Conservation (phyloP, 257 asterid genomes). For the Nicotiana noctiflora region DNA sequence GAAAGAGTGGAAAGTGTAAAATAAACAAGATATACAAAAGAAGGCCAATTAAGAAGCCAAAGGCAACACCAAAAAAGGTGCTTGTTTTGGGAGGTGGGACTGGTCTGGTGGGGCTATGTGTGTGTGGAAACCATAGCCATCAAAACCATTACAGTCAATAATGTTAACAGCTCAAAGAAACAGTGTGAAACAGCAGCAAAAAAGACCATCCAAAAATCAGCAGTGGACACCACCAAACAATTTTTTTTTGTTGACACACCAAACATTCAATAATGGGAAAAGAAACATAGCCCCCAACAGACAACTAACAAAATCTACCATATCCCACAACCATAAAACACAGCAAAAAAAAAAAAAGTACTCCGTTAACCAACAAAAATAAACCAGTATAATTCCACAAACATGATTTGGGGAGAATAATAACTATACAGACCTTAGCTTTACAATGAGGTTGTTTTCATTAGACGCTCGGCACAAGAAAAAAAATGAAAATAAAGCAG, state of each 20-base stretch:
- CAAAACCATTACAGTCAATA: neutral
- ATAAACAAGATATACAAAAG: neutral
- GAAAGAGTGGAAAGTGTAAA: neutral
- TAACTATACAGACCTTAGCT: no score
- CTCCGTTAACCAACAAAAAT: neutral
- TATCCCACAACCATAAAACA: slow-evolving; percentile 1
- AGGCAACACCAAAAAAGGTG: neutral
- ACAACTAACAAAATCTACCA: slow-evolving; percentile 4
- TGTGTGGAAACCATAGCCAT: neutral
- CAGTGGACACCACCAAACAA: neutral
- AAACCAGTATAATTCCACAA: no score
- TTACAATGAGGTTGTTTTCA: no score
- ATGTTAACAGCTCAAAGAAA: neutral
- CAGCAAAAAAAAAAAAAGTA: neutral
- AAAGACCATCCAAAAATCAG: neutral
- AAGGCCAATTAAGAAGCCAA: slow-evolving; percentile 13
- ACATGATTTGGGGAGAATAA: no score
- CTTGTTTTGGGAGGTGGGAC: neutral
- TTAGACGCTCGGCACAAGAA: no score
- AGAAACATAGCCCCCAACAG: neutral
- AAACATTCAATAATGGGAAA: slow-evolving; percentile 6
- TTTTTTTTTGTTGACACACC: neutral
- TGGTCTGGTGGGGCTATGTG: slow-evolving; percentile 3
- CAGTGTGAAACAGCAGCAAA: slow-evolving; percentile 1
- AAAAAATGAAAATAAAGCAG: neutral